Conservation (phyloP, 192 early-diverging fungal genomes). For the Obelidium mucronatum region DNA sequence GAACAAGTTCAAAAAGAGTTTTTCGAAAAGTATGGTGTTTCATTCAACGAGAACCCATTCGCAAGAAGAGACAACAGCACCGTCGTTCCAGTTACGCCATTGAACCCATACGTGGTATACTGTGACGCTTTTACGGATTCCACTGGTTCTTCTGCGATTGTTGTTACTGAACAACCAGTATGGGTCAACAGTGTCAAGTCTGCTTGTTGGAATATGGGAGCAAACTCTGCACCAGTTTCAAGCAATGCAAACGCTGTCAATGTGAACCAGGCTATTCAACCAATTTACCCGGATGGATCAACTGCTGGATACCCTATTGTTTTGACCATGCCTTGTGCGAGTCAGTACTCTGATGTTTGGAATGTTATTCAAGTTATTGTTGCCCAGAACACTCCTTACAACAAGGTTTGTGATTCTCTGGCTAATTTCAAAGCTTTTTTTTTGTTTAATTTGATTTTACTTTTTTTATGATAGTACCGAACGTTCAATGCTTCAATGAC, state of each 20-base stretch:
- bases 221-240: constrained; percentile 7
- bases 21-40: constrained; percentile 35
- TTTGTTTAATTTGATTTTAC: too few relatives aligned
- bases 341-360: constrained; percentile 32
- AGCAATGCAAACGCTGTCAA: not conserved
- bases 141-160: constrained; percentile 22
- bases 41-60: constrained; percentile 30
- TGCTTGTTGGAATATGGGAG: constrained; percentile 39
- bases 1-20: constrained; percentile 29
- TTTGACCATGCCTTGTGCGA: constrained; percentile 6
- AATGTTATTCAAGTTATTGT: constrained; percentile 30
- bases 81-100: constrained; percentile 14
- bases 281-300: constrained; percentile 33
- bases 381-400: not conserved
- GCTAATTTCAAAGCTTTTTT: too few relatives aligned
- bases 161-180: not conserved
- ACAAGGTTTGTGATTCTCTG: constrained; percentile 22
- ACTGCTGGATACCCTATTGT: constrained; percentile 33
- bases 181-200: constrained; percentile 24
- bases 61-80: constrained; percentile 13
- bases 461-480: too few relatives aligned
- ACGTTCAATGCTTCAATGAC: constrained; percentile 2
- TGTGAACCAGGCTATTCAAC: constrained; percentile 24
- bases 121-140: constrained; percentile 27
- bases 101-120: constrained; percentile 9